A percentile compares a stretch with the other conserved stretches of the same genome.
These are phyloP conservation scores for Hygrophoropsis aurantiaca DNA, from an alignment of 768 basidiomycete species.

Conservation along the genomic window DNA sequence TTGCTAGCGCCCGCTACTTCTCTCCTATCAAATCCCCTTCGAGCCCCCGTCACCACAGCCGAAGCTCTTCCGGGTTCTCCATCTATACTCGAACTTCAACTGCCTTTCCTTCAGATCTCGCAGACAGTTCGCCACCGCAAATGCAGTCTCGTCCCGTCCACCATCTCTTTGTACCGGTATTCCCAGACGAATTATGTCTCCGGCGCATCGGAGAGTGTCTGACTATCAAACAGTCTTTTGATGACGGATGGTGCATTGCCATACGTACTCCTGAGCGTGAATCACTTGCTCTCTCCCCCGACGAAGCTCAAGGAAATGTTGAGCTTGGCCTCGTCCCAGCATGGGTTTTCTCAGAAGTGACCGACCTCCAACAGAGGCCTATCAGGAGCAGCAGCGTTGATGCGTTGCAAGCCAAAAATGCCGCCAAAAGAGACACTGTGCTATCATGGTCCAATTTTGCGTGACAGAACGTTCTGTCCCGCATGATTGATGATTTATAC, in stretches of 20 bases:
- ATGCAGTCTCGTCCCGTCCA: conserved; percentile 17
- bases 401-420: conserved; percentile 50
- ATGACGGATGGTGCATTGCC: conserved; percentile 82
- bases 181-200: conserved; percentile 72
- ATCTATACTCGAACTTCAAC: conserved; percentile 40
- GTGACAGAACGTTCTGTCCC: neutral
- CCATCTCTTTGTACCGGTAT: conserved; percentile 65
- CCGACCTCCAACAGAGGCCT: conserved; percentile 64
- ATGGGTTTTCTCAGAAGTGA: conserved; percentile 72
- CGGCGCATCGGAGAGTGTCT: conserved; percentile 55
- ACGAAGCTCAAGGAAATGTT: conserved; percentile 35
- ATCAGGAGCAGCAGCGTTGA: conserved; percentile 52
- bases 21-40: conserved; percentile 17
- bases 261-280: conserved; percentile 47
- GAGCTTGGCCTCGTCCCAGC: conserved; percentile 75
- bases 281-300: conserved; percentile 39
- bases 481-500: too few relatives aligned
- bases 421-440: conserved; percentile 46
- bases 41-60: conserved; percentile 27
- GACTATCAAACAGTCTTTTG: conserved; percentile 62
- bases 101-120: conserved; percentile 2
- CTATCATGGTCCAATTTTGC: conserved; percentile 74
- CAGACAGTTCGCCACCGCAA: conserved; percentile 19
- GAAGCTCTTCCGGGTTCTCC: conserved; percentile 31
- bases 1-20: conserved; percentile 12